These are phyloP conservation scores for Trichoderma atroviride DNA, from an alignment of 2,329 filamentous ascomycete genomes.

Conservation along the genomic window DNA sequence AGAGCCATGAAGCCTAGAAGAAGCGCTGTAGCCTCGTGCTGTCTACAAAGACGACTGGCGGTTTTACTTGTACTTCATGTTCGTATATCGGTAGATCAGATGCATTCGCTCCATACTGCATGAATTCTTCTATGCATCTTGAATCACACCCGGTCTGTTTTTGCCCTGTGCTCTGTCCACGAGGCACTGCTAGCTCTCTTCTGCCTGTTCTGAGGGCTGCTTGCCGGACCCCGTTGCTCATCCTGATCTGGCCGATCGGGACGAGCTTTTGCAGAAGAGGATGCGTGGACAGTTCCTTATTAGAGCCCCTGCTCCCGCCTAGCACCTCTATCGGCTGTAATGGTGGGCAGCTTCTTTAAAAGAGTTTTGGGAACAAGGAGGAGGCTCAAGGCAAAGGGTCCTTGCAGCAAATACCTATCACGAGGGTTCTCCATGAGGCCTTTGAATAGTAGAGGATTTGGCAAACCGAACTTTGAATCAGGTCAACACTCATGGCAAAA, in stretches of 20 bases:
- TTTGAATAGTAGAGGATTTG: neutral
- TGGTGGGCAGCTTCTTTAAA: neutral
- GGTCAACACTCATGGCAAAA: neutral
- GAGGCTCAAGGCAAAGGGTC: constrained; percentile 8
- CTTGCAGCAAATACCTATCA: constrained; percentile 1
- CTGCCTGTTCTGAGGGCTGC: constrained; percentile 14
- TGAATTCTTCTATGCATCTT: neutral
- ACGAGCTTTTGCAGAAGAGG: neutral
- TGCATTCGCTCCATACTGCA: neutral
- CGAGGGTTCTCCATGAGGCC: neutral
- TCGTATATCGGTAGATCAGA: neutral
- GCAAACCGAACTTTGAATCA: neutral
- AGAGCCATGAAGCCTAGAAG: neutral
- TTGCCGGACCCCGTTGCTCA: neutral
- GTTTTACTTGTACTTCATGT: neutral
- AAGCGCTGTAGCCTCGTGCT: neutral
- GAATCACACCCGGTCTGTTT: neutral
- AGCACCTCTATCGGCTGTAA: neutral
- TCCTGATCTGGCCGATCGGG: constrained; percentile 24
- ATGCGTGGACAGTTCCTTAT: constrained; percentile 10
- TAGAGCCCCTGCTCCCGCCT: constrained; percentile 5
- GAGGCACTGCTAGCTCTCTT: constrained; percentile 17
- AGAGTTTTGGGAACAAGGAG: neutral
- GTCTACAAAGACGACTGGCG: no score
- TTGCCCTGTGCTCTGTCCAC: constrained; percentile 15